These are phyloP conservation scores for Didymella segeticola DNA, from an alignment of 2,329 filamentous ascomycete genomes.

Conservation along the genomic window DNA sequence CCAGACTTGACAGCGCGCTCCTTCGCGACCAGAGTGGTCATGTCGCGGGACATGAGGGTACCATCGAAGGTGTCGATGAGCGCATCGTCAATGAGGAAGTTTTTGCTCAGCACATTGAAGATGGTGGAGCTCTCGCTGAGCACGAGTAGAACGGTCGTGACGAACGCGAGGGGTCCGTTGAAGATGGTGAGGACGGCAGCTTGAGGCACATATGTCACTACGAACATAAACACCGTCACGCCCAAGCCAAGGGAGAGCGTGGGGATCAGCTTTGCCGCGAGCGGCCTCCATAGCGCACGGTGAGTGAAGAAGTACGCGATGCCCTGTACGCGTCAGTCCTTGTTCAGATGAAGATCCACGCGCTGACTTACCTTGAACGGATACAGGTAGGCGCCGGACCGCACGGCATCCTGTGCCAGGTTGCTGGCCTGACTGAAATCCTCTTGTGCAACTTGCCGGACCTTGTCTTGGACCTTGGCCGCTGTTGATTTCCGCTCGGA, in stretches of 20 bases:
- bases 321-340: slow-evolving; percentile 53
- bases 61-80: slow-evolving; percentile 91
- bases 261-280: slow-evolving; percentile 62
- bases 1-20: slow-evolving; percentile 73
- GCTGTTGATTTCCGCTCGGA: slow-evolving; percentile 17
- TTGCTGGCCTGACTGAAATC: slow-evolving; percentile 72
- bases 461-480: slow-evolving; percentile 53
- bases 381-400: slow-evolving; percentile 83
- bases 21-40: slow-evolving; percentile 70
- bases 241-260: slow-evolving; percentile 74
- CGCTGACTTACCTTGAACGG: slow-evolving; percentile 68
- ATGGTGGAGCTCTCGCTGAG: slow-evolving; percentile 58
- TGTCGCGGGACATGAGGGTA: slow-evolving; percentile 61
- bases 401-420: slow-evolving; percentile 72
- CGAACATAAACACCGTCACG: slow-evolving; percentile 82
- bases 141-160: slow-evolving; percentile 74
- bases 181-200: slow-evolving; percentile 82
- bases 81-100: slow-evolving; percentile 80
- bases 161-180: slow-evolving; percentile 80
- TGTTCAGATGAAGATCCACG: not conserved
- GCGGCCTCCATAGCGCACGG: slow-evolving; percentile 65
- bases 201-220: slow-evolving; percentile 86
- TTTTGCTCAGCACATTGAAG: slow-evolving; percentile 64
- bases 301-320: slow-evolving; percentile 66
- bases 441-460: slow-evolving; percentile 67